phyloP scores from a whole-genome alignment of 805 yeast species.

The Saccharomycopsis guyanensis region DNA sequence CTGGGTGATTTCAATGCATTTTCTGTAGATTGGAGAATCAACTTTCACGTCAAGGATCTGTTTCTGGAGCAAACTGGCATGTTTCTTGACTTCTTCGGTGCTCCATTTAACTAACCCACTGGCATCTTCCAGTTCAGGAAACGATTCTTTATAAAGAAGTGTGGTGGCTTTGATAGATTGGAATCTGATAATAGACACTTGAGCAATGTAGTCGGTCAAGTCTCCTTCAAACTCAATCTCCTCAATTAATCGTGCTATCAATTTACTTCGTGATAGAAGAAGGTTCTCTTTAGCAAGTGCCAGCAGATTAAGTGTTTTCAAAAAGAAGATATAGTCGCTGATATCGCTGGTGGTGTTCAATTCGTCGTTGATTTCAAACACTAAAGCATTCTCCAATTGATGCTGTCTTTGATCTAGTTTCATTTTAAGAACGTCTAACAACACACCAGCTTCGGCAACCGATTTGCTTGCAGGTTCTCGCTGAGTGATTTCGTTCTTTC shows the following conservation, averaged over 20 bases:
- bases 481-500: constrained; percentile 20
- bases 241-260: constrained; percentile 20
- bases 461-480: background rate
- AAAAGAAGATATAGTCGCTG: constrained; percentile 14
- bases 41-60: constrained; percentile 59
- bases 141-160: constrained; percentile 44
- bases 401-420: constrained; percentile 29
- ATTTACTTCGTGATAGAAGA: constrained; percentile 13
- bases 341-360: constrained; percentile 17
- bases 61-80: constrained; percentile 52
- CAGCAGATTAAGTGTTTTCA: constrained; percentile 14
- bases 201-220: constrained; percentile 45
- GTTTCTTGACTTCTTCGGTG: constrained; percentile 51
- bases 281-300: constrained; percentile 19
- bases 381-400: constrained; percentile 16
- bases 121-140: constrained; percentile 30
- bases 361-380: constrained; percentile 20
- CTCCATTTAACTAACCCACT: constrained; percentile 74
- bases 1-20: constrained; percentile 45
- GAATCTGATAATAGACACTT: constrained; percentile 55
- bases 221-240: constrained; percentile 44
- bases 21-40: constrained; percentile 43
- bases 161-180: constrained; percentile 54
- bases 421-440: constrained; percentile 36
- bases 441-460: constrained; percentile 15